These are phyloP conservation scores for Xylaria hypoxylon DNA, from an alignment of 2,329 filamentous ascomycete genomes.

Conservation along the genomic window DNA sequence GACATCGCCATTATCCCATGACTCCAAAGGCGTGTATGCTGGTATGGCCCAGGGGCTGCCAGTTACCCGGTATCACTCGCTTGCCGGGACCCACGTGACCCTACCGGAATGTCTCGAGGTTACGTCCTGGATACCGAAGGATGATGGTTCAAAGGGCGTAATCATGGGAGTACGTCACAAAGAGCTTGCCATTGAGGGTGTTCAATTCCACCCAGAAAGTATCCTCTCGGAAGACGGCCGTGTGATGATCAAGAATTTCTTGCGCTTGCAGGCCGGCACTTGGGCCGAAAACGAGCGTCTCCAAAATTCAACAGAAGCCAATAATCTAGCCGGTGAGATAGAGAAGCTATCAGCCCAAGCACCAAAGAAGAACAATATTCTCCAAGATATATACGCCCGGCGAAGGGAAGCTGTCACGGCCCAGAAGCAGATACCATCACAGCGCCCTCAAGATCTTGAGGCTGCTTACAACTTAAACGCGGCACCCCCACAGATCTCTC, in stretches of 20 bases:
- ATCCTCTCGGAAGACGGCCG: conserved; percentile 92
- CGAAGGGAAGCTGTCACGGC: conserved; percentile 79
- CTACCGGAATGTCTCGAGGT: conserved; percentile 88
- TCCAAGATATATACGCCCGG: conserved; percentile 90
- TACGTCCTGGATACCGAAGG: conserved; percentile 85
- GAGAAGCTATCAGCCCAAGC: conserved; percentile 47
- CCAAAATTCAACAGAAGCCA: conserved; percentile 55
- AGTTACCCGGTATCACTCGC: conserved; percentile 95
- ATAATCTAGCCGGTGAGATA: conserved; percentile 44
- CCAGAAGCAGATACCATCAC: conserved; percentile 88
- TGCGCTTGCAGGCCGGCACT: conserved; percentile 87
- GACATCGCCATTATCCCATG: conserved; percentile 90
- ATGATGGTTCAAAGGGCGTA: conserved; percentile 82
- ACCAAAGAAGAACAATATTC: conserved; percentile 81
- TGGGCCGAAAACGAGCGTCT: conserved; percentile 83
- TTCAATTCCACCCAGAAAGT: conserved; percentile 98
- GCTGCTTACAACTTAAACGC: conserved; percentile 86
- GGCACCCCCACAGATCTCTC: conserved; percentile 84
- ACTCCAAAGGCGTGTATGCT: conserved; percentile 90
- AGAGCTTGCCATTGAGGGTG: conserved; percentile 89
- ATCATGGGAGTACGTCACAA: conserved; percentile 99
- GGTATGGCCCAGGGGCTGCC: conserved; percentile 83
- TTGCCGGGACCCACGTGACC: conserved; percentile 90
- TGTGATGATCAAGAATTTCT: conserved; percentile 91
- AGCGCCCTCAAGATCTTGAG: conserved; percentile 84